Conservation (phyloP, 1,284 basidiomycete genomes). For the Rhodotorula sp. region DNA sequence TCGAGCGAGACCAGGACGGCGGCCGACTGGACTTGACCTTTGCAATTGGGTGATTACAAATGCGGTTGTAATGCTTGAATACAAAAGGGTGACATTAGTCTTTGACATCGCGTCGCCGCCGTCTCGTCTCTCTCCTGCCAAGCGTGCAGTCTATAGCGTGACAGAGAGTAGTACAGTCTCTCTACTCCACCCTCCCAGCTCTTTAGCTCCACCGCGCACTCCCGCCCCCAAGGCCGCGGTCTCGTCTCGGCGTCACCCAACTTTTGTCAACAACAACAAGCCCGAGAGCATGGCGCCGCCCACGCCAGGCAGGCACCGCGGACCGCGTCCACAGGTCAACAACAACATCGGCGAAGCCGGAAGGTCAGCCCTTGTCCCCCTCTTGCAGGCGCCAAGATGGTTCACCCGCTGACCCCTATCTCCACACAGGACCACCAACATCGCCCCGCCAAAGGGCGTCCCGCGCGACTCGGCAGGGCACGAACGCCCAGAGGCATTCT, state of each 20-base stretch:
- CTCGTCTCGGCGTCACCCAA: not conserved
- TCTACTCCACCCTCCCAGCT: not conserved
- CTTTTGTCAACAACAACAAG: conserved; percentile 6
- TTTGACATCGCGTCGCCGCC: not conserved
- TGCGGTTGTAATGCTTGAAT: not conserved
- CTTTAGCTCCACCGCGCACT: not conserved
- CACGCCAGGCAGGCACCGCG: conserved; percentile 19
- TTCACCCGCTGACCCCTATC: too few species aligned
- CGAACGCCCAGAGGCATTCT: conserved; percentile 40
- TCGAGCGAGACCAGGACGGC: too few species aligned
- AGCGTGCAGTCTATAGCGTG: not conserved
- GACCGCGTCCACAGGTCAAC: conserved; percentile 30
- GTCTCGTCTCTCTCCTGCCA: not conserved
- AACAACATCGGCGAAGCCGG: conserved; percentile 37
- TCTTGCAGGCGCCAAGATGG: too few species aligned
- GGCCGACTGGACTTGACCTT: too few species aligned
- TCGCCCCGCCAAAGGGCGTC: conserved; percentile 28
- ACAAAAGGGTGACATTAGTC: not conserved
- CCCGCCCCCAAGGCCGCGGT: not conserved
- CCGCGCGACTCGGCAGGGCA: conserved; percentile 38
- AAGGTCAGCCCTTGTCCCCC: conserved; percentile 7
- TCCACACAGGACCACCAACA: conserved; percentile 29
- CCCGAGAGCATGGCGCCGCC: conserved; percentile 10
- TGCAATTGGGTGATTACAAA: too few species aligned
- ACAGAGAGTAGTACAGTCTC: too few species aligned